Base-by-base conservation (phyloP, 768 basidiomycete genomes). In the Russula griseocarnosa region DNA sequence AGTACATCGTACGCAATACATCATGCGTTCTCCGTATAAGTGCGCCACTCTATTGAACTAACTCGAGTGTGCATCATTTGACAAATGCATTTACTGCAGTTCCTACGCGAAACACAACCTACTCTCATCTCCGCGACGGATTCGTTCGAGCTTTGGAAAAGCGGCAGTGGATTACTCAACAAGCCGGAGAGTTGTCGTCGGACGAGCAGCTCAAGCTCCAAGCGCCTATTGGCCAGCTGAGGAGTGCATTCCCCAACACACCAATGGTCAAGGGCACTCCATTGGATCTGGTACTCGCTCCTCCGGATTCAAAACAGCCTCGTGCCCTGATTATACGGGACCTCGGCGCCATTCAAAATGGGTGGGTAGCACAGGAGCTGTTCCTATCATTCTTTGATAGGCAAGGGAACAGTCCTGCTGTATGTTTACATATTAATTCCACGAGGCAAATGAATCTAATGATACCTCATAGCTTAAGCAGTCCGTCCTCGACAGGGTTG, bases 61-160 rank as follows among this genome's bases (percentile, higher is more conserved):
- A 32, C 14, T 20, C 9, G 10, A 38, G 10, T 20, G n/a, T n/a
- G 10, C 36, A 14, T 40, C 40, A 56, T 30, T 55, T 50, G 61
- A 62, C 14, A 30, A 22, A 44, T 63, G 22, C 53, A 34, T 54
- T 38, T 54, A 16, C 36, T 54, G 26, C 59, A 92, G 91, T 93
- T n/a, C 92, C 91, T 3, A 89, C 88, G 2, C 82, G 92, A 11
- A 80, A 80, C 40, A 93, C 92, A 0, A 86, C 84, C 8, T 92
- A 86, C 71, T 82, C 83, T 18, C 92, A 94, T 70, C 78, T 94
- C 32, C 83, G 92, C 24, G 92, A 94, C 71, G 92, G 88, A 3
- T 93, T 93, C 68, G 79, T 92, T 73, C 83, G 92, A 50, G 82
- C 90, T 18, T 73, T 94, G 52, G 83, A 85, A 67, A 76, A 79